Evolutionary conservation across 495 filamentous ascomycete genomes (phyloP), one percentile per base, ranked within the genome.

Genomic region (Melanomma pulvis-pyrius): DNA sequence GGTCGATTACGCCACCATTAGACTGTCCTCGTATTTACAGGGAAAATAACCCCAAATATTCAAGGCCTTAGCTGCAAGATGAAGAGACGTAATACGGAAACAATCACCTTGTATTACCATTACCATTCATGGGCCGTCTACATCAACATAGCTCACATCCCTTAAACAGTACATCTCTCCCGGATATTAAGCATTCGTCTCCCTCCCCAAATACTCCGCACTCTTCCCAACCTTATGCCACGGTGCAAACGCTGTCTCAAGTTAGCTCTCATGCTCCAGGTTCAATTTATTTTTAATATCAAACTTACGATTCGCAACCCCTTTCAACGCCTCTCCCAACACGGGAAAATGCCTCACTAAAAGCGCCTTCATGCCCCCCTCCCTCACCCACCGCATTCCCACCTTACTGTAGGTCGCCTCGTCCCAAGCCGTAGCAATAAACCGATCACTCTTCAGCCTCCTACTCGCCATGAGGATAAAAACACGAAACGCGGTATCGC

Each of bases 371-470:
- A 79, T 78, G 11, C 67, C 71, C 3, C 32, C 50, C 7, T 74
- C 29, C 74, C 78, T 75, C 50, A 80, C 79, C 77, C 78, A 80
- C 26, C 66, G 17, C 57, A 81, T 66, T 9, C 78, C 79, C 52
- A 73, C 75, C 48, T 72, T 70, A 17, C 77, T 79, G 41, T 81
- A 81, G 25, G 65, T 69, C 50, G 73, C 64, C 54, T 71, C 71
- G 17, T 65, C 68, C 75, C 75, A 80, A 30, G 67, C 52, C 5
- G 78, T 63, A 13, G 66, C 66, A 28, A 69, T 71, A 49, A 81
- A 81, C 29, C 79, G 68, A 70, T 81, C 79, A 34, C 74, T 78
- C 74, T 80, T 81, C 49, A 60, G 49, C 47, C 64, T 61, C n/a
- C 64, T 5, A 15, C 41, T 58, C 48, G 60, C 60, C 60, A 60